Evolutionary conservation across 768 basidiomycete species (phyloP), one percentile per base, ranked within the genome.

Genomic region (Holtermanniella nyarrowii): DNA sequence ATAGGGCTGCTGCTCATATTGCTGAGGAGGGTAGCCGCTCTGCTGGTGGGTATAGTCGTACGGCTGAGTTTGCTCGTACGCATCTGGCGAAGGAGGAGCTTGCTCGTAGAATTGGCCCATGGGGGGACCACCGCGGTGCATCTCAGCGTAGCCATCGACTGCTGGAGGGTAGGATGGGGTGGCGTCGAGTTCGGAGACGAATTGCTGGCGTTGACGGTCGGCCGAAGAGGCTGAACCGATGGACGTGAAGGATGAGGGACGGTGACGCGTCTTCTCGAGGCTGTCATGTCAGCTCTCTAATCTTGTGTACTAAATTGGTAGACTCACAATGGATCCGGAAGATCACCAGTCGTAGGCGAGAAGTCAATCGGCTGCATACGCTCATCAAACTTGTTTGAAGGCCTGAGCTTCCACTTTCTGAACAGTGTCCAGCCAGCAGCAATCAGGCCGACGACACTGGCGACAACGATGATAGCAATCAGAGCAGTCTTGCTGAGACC

Each of bases 311-410:
- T n/a, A n/a, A n/a, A n/a, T n/a, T n/a, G n/a, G n/a, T n/a, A n/a
- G n/a, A 55, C 62, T 59, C 39, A 65, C 58, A 63, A 65, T 26
- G 62, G 63, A 42, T 61, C 64, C 40, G 53, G 50, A 24, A 50
- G 46, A 27, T 52, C 56, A 21, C 52, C 60, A 39, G 54, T 49
- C 21, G 57, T 45, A n/a, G 69, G 69, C 22, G 59, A 60, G 46
- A 71, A 71, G 48, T 67, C 63, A 48, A 71, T 62, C 10, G 69
- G 65, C 44, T 62, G 58, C 63, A 67, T 59, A 23, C 58, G 60
- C 47, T 53, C 48, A 46, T 64, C 63, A 49, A 71, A 71, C 42
- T 61, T 46, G 43, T 58, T 61, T 22, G 54, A 62, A 16, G 69
- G 69, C 21, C 53, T 46, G 26, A 71, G 48, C 50, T 71, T 71